Percentiles rank a stretch among this genome's conserved stretches.
phyloP scores from a whole-genome alignment of 1,284 basidiomycete genomes.

The Boletus albobrunnescens region DNA sequence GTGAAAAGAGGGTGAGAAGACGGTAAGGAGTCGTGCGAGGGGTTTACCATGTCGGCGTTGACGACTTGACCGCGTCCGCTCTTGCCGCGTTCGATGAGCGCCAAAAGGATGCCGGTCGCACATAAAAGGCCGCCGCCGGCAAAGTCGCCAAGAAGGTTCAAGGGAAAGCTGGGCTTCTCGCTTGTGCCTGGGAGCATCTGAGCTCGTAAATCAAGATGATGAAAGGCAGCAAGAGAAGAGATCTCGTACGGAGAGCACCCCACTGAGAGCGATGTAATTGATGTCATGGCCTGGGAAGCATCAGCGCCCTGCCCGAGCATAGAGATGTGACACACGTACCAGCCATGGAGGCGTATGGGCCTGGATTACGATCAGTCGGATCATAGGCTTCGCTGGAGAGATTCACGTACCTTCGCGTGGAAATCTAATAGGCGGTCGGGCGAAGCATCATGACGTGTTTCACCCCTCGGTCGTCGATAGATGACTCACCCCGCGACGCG shows the following conservation, averaged over 20 bases:
- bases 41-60: conserved; percentile 68
- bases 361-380: conserved; percentile 35
- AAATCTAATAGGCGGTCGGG: conserved; percentile 42
- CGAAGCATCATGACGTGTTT: neutral
- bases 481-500: conserved; percentile 61
- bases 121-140: conserved; percentile 78
- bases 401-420: conserved; percentile 48
- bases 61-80: conserved; percentile 74
- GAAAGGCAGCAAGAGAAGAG: neutral
- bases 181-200: conserved; percentile 66
- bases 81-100: conserved; percentile 61
- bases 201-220: neutral
- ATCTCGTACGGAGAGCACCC: conserved; percentile 64
- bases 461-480: neutral
- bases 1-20: neutral
- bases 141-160: conserved; percentile 79
- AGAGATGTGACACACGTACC: conserved; percentile 39
- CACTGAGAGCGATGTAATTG: conserved; percentile 82
- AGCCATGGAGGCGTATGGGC: conserved; percentile 65
- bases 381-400: conserved; percentile 6
- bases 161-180: conserved; percentile 67
- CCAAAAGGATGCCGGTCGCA: conserved; percentile 71
- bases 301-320: conserved; percentile 2
- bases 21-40: neutral
- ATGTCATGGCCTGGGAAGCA: conserved; percentile 66